A percentile compares a stretch with the other conserved stretches of the same genome.
Conservation (phyloP, 495 filamentous ascomycete species). For the Penicillium turbatum region DNA sequence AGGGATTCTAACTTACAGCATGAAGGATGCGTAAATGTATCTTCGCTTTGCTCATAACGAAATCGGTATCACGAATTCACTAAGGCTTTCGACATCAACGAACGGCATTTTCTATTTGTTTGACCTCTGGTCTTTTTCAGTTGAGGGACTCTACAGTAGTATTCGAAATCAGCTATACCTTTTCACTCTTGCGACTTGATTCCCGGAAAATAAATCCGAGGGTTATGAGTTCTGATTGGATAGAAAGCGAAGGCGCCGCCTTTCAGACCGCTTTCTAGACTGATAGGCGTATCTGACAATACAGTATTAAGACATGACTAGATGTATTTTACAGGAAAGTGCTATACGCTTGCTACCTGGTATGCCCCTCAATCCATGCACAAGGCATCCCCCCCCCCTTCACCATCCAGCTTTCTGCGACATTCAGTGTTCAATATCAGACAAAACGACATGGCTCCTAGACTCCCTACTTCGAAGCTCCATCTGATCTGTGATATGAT, state of each 20-base stretch:
- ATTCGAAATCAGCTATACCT: constrained; percentile 10
- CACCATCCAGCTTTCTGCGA: too few species aligned
- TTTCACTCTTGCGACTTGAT: constrained; percentile 4
- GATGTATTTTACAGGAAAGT: constrained; percentile 6
- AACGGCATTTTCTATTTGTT: neutral
- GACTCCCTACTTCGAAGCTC: too few species aligned
- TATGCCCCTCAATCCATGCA: neutral
- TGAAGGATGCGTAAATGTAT: neutral
- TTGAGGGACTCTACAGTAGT: constrained; percentile 1
- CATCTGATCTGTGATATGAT: too few species aligned
- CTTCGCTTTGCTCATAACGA: neutral
- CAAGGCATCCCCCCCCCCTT: too few species aligned
- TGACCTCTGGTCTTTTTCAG: neutral
- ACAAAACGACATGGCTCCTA: too few species aligned
- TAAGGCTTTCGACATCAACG: neutral
- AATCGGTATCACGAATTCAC: neutral
- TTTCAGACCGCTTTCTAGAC: constrained; percentile 1
- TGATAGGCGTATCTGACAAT: constrained; percentile 3
- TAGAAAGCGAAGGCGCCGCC: neutral
- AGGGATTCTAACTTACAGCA: neutral
- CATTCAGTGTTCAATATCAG: too few species aligned
- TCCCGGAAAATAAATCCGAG: neutral
- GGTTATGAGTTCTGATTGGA: neutral
- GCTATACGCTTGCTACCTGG: constrained; percentile 8
- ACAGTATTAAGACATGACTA: neutral